Base-by-base conservation (phyloP, 768 basidiomycete genomes). In the Rhizopogon roseolus region DNA sequence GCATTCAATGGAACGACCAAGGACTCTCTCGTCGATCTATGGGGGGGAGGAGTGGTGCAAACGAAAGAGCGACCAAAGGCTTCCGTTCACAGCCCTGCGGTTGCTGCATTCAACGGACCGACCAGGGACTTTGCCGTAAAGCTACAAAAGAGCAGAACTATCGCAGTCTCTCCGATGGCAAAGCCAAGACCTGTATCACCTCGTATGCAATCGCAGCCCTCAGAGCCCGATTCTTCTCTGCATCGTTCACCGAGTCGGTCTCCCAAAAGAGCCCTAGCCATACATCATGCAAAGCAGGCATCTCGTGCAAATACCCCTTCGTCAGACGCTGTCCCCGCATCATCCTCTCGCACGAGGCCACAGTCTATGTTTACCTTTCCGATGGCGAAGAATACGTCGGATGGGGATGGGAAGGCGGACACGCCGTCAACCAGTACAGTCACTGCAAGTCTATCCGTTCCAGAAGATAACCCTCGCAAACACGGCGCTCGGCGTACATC, bases 361-460 rank as follows among this genome's bases (percentile, higher is more conserved):
- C 88, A 91, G 56, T 93, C 91, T n/a, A 81, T 92, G 81, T 77
- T 90, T 64, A 67, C 87, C 28, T 84, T 87, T 60, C 85, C 88
- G 2, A 60, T 71, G 27, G 64, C 72, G 14, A 70, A 69, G 50
- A 68, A 74, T 58, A 63, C 58, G 11, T 74, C 79, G 14, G 66
- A 71, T 7, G 79, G 80, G 37, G 66, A 71, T 7, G 79, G 80
- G 37, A 72, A 66, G 41, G 54, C 70, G 13, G 63, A 72, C 41
- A 50, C 64, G 17, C 61, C 65, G 59, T 10, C 46, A 48, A 48
- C 22, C 32, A 71, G 71, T 48, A 65, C 72, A 41, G 67, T 9
- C 34, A 71, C 71, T 48, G 64, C 72, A 41, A 68, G 67, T 13
- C 66, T 85, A 9, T 63, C 72, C 41, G 77, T 81, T 17, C 78